phyloP scores from a whole-genome alignment of 1,139 yeast species.

The Diutina ranongensis region DNA sequence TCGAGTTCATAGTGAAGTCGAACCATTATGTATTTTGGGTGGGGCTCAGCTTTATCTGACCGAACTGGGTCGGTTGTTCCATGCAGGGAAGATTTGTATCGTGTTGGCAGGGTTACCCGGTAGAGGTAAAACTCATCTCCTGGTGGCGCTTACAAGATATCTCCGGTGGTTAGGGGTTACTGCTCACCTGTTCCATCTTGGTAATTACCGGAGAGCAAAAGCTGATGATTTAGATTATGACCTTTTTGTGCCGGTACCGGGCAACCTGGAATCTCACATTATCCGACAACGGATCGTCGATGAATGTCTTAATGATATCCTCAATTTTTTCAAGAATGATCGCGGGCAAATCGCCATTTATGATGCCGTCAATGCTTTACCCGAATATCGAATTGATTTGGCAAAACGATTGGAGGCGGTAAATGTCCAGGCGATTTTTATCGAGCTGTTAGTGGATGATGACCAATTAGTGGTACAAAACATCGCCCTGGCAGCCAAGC shows the following conservation, averaged over 20 bases:
- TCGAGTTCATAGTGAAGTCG: conserved; percentile 43
- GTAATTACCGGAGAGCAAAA: conserved; percentile 73
- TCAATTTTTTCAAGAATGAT: conserved; percentile 57
- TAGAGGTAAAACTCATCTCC: conserved; percentile 86
- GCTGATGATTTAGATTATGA: conserved; percentile 52
- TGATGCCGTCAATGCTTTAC: conserved; percentile 86
- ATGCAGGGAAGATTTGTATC: conserved; percentile 89
- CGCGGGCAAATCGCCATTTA: conserved; percentile 91
- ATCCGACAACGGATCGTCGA: conserved; percentile 50
- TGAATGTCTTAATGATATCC: conserved; percentile 60
- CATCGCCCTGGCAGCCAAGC: conserved; percentile 68
- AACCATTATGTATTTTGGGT: conserved; percentile 36
- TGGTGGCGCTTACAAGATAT: conserved; percentile 85
- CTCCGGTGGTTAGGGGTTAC: conserved; percentile 92
- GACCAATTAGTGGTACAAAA: conserved; percentile 58
- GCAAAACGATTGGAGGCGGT: conserved; percentile 40
- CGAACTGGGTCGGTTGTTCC: conserved; percentile 81
- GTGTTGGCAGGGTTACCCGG: conserved; percentile 93
- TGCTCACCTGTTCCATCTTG: conserved; percentile 84
- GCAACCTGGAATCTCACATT: conserved; percentile 38
- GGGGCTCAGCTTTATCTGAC: conserved; percentile 90
- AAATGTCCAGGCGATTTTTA: conserved; percentile 70
- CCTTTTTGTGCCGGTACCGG: conserved; percentile 57
- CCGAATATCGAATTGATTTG: conserved; percentile 52
- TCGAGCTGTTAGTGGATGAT: conserved; percentile 80